Evolutionary conservation across 345 rosid genomes (phyloP), one percentile per base, ranked within the genome.

Genomic region (Cardamine resedifolia): DNA sequence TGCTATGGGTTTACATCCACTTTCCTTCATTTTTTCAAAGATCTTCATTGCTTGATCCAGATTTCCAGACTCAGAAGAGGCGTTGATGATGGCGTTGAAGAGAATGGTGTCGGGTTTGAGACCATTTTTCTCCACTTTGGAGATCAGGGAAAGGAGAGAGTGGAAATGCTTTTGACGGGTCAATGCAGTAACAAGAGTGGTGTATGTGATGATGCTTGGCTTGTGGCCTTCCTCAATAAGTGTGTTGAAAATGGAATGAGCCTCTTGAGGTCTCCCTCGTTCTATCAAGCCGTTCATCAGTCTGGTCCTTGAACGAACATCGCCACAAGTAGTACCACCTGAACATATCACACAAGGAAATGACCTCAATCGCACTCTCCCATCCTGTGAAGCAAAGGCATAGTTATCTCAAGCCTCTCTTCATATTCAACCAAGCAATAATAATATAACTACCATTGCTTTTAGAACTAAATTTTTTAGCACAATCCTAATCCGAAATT

Each of bases 71-170:
- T 94, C 97, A 23, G 92, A 85, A 26, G 88, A 84, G n/a, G 92
- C 92, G 69, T 91, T 94, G 72, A 94, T 94, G 78, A 89, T 84
- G 50, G 97, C 87, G 60, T 94, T 91, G 87, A 88, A 94, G 81
- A 94, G 89, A 65, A 94, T 89, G 14, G 96, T 79, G 77, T 94
- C 97, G 0, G 96, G 97, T 80, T 86, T 84, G 74, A 84, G 70
- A 11, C 95, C 95, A 15, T 80, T 81, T 72, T 83, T 82, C 82
- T 94, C 97, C 74, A 94, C 80, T 81, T 85, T 71, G 59, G 85
- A 80, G 68, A 87, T 72, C 44, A 91, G 91, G 3, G 82, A 70
- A 24, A 81, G 66, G 70, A 94, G 89, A 70, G 91, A 85, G 71
- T 83, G 70, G 56, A 79, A 94, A 30, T 71, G 85, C 75, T 83